Conservation (phyloP, 495 filamentous ascomycete species). For the Hypoxylon rickii region DNA sequence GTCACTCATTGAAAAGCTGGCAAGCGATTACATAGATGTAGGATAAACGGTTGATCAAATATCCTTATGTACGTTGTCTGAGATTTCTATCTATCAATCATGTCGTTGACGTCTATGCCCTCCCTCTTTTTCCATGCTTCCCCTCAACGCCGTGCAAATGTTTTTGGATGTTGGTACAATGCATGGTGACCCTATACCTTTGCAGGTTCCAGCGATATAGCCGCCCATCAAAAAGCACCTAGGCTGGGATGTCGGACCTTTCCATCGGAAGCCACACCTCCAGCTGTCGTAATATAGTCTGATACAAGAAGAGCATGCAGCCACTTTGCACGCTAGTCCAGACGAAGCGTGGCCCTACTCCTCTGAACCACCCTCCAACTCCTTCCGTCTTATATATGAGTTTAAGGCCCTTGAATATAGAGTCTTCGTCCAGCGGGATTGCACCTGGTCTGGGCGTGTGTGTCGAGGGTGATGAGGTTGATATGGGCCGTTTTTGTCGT, state of each 20-base stretch:
- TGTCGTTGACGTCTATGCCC: constrained; percentile 15
- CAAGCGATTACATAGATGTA: no score
- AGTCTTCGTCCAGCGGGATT: constrained; percentile 81
- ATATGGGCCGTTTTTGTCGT: constrained; percentile 69
- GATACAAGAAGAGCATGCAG: constrained; percentile 96
- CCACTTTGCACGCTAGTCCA: constrained; percentile 98
- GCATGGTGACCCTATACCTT: constrained; percentile 4
- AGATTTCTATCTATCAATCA: constrained; percentile 24
- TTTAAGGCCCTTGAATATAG: constrained; percentile 80
- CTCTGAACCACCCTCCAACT: constrained; percentile 87
- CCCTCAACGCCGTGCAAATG: constrained; percentile 42
- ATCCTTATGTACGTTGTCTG: constrained; percentile 1
- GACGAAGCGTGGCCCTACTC: constrained; percentile 89
- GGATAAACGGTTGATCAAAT: no score
- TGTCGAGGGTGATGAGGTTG: constrained; percentile 82
- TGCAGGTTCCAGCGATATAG: no score
- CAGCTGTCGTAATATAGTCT: constrained; percentile 78
- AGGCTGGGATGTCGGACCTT: constrained; percentile 30
- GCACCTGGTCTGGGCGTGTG: constrained; percentile 74
- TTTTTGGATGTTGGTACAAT: constrained; percentile 24
- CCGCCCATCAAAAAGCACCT: no score
- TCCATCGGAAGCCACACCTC: constrained; percentile 55
- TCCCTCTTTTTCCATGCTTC: constrained; percentile 4
- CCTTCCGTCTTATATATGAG: constrained; percentile 91
- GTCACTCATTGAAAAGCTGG: no score